Evolutionary conservation across 23 red algal genomes (phyloP), one percentile per base, ranked within the genome.

Genomic region (Gracilaria vermiculophylla): DNA sequence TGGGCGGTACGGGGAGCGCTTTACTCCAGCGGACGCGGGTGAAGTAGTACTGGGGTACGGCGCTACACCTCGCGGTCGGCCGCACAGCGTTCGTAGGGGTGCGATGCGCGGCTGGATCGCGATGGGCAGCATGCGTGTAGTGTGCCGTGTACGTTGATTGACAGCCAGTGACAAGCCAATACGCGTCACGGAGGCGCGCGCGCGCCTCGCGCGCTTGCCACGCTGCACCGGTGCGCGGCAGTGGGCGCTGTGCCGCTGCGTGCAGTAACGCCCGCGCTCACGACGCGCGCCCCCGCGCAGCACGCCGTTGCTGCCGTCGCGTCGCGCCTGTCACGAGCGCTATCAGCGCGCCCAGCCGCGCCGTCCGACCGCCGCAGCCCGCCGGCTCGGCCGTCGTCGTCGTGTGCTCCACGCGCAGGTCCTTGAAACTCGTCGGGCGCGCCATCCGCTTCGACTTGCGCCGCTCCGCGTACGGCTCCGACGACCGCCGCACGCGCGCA

Each of bases 341-440:
- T 2, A 73, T 17, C 67, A 73, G 42, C 21, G 37, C 67, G 0
- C 67, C 67, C 19, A 73, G 35, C 12, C 39, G 67, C 47, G 67
- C 23, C 28, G 33, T 24, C 23, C 16, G 67, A 25, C 16, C 40
- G 42, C 40, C 40, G 32, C 32, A 8, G 43, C 35, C 17, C 17
- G 19, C 14, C 3, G 32, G 1, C 21, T 73, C 67, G 37, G 24
- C 67, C 67, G 67, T 45, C 20, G 36, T 24, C 21, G 4, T 13
- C 14, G 64, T 19, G 19, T 41, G 35, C 16, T 47, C 67, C 67
- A 73, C 67, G 6, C 42, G 67, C 67, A 73, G 42, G 14, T 73
- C 67, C 40, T 73, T 73, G 67, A 73, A 73, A 32, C 67, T 48
- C 37, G 39, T 73, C 25, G 67, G 67, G 9, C 67, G 67, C 67